Percentiles rank a stretch among this genome's conserved stretches.
phyloP scores from a whole-genome alignment of 2,329 filamentous ascomycete species.

The Drechslerella stenobrocha region DNA sequence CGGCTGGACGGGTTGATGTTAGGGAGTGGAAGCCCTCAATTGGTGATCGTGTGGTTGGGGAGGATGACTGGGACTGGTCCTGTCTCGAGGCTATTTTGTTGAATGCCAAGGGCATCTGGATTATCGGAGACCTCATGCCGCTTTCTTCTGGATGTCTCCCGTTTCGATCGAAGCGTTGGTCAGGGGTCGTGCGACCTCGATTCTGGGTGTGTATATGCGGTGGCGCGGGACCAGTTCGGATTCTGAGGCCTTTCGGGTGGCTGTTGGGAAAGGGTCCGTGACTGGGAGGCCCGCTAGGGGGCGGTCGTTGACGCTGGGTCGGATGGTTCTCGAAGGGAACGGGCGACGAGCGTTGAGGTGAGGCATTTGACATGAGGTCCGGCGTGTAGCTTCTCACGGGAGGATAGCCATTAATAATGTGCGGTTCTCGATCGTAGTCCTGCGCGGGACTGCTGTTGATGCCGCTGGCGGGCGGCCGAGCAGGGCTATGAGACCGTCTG shows the following conservation, averaged over 20 bases:
- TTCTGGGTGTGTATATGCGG: constrained; percentile 44
- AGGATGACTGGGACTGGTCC: constrained; percentile 40
- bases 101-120: constrained; percentile 49
- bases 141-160: constrained; percentile 38
- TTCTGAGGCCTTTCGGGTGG: constrained; percentile 42
- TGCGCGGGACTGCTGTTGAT: constrained; percentile 7
- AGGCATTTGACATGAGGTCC: constrained; percentile 42
- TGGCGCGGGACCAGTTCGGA: constrained; percentile 46
- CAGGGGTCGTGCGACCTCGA: constrained; percentile 28
- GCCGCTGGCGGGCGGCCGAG: constrained; percentile 28
- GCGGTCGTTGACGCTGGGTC: constrained; percentile 28
- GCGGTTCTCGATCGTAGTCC: constrained; percentile 17
- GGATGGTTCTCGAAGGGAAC: constrained; percentile 34
- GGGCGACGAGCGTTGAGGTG: constrained; percentile 33
- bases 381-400: constrained; percentile 35
- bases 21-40: constrained; percentile 41
- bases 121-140: constrained; percentile 45
- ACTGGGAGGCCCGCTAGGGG: constrained; percentile 37
- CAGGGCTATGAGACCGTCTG: constrained; percentile 32
- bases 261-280: constrained; percentile 43
- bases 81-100: constrained; percentile 46
- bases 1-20: constrained; percentile 30
- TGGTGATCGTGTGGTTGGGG: constrained; percentile 41
- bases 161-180: constrained; percentile 42
- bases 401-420: constrained; percentile 17